A percentile compares a stretch with the other conserved stretches of the same genome.
phyloP scores from a whole-genome alignment of 768 basidiomycete species.

The Tulasnella sp. region DNA sequence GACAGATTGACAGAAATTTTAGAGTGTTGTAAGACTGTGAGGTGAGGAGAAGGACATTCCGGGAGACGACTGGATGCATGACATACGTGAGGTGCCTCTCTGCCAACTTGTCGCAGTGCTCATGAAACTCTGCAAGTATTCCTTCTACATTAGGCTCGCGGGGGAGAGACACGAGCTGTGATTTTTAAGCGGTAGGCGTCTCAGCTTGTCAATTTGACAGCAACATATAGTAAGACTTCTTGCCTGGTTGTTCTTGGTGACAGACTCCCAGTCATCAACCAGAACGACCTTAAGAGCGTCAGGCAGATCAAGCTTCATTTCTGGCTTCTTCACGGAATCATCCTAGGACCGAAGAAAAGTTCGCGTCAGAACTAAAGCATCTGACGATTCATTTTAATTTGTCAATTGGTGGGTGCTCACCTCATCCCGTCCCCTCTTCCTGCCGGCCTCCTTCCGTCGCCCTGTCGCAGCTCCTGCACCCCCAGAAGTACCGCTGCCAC shows the following conservation, averaged over 20 bases:
- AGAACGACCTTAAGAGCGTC: conserved; percentile 80
- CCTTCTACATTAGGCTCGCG: conserved; percentile 66
- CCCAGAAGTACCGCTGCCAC: not conserved
- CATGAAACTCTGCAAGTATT: conserved; percentile 66
- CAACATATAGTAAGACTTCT: conserved; percentile 15
- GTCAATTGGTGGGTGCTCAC: conserved; percentile 30
- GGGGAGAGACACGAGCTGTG: conserved; percentile 79
- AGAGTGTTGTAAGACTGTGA: not conserved
- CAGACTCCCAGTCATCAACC: conserved; percentile 95
- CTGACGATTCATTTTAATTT: too few species aligned
- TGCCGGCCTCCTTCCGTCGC: conserved; percentile 52
- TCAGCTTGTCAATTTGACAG: too few species aligned
- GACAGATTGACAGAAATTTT: not conserved
- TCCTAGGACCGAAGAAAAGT: conserved; percentile 39
- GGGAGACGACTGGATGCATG: not conserved
- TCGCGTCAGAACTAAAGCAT: not conserved
- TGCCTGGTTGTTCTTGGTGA: conserved; percentile 91
- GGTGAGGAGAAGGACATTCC: too few species aligned
- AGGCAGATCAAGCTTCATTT: conserved; percentile 83
- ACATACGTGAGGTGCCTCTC: conserved; percentile 5
- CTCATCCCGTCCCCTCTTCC: conserved; percentile 66
- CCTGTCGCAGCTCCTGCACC: conserved; percentile 23
- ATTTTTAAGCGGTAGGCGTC: too few species aligned
- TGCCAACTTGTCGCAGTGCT: conserved; percentile 28
- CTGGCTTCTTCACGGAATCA: conserved; percentile 65